These are phyloP conservation scores for Lasiosphaeris hirsuta DNA, from an alignment of 495 filamentous ascomycete species.

Conservation along the genomic window DNA sequence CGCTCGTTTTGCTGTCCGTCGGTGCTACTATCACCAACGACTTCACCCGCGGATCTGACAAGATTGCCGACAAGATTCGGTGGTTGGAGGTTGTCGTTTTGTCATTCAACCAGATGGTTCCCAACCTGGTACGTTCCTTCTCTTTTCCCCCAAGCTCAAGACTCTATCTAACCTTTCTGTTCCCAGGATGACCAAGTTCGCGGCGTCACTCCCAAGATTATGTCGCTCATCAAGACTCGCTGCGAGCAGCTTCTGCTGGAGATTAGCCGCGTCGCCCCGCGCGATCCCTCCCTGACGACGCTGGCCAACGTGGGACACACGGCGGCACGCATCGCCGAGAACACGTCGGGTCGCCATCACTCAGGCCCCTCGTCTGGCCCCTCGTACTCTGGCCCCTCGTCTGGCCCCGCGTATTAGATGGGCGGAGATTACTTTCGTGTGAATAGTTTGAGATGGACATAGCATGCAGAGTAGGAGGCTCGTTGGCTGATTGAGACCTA, in stretches of 20 bases:
- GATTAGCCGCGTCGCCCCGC: constrained; percentile 57
- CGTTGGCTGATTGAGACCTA: too few relatives aligned
- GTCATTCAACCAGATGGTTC: constrained; percentile 40
- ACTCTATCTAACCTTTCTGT: constrained; percentile 3
- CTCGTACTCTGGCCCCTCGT: not conserved
- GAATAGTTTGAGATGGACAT: too few relatives aligned
- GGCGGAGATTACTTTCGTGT: too few relatives aligned
- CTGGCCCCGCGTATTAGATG: not conserved
- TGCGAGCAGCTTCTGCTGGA: constrained; percentile 68
- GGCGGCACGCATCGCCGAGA: constrained; percentile 26
- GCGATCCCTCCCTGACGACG: constrained; percentile 60
- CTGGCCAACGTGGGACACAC: constrained; percentile 52
- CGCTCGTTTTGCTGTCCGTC: constrained; percentile 78
- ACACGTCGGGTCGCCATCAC: not conserved
- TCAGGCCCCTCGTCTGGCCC: not conserved
- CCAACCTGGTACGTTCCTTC: constrained; percentile 44
- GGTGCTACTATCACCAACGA: constrained; percentile 74
- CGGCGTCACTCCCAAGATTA: constrained; percentile 68
- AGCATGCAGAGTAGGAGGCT: too few relatives aligned
- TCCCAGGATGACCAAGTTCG: constrained; percentile 69
- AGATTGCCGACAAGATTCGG: constrained; percentile 55
- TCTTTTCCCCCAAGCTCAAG: constrained; percentile 13
- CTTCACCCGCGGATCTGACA: constrained; percentile 54
- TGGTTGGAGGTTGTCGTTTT: constrained; percentile 76
- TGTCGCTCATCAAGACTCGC: constrained; percentile 67